Evolutionary conservation across 2,329 filamentous ascomycete species (phyloP), one percentile per base, ranked within the genome.

Genomic region (Rutstroemia sp.): DNA sequence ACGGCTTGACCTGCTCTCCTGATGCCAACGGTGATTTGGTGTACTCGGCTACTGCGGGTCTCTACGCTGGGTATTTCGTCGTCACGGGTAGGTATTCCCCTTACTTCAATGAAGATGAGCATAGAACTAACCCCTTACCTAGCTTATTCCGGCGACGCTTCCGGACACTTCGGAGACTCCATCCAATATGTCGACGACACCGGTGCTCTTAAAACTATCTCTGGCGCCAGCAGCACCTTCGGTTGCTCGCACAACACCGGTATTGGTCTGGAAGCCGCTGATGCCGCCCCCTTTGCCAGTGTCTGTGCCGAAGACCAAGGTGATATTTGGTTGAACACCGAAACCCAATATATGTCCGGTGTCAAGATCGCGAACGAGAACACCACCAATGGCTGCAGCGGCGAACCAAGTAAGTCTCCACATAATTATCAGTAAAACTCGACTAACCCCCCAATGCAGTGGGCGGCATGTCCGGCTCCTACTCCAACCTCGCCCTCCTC

Each of bases 161-260:
- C 70, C 3, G 82, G 82, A 39, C 81, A 84, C 68, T 84, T 74
- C 49, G 82, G 82, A 25, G 82, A 84, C 63, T 54, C 51, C 54
- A 75, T 81, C 38, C 70, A 78, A 61, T 80, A 80, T 54, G 73
- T 80, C 27, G 68, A 70, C 38, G 68, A 73, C 12, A 63, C 72
- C 17, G 82, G 82, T 12, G 74, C 71, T 7, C 68, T 83, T 3
- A 69, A 78, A 61, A 72, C 68, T 10, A 81, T 83, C 58, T 3
- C 34, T 6, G 49, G 67, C 1, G 79, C 81, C 2, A 76, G 76
- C 45, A 80, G 76, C 56, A 72, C 74, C 14, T 84, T 80, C 75
- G 82, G 81, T 17, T 85, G 82, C 72, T 81, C 77, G 5, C 81
- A 84, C 73, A 85, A 85, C 70, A 84, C 81, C 1, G 82, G 82